Percentiles rank a stretch among this genome's conserved stretches.
These are phyloP conservation scores for Kalmusia sp. DNA, from an alignment of 2,329 filamentous ascomycete species.

Conservation along the genomic window DNA sequence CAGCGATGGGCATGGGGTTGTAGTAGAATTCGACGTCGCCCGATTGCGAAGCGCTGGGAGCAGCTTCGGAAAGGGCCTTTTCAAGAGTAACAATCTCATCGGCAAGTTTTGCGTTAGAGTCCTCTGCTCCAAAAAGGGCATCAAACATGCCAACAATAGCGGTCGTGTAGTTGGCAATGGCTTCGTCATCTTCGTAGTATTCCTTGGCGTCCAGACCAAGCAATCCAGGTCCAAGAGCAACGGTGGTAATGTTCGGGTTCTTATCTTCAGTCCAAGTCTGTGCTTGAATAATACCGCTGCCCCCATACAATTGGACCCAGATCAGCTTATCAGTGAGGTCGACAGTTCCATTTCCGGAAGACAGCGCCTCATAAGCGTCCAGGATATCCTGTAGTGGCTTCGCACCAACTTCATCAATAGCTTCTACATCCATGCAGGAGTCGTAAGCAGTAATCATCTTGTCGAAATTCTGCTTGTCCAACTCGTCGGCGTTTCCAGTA, in stretches of 20 bases:
- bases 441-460: constrained; percentile 68
- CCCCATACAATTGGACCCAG: constrained; percentile 52
- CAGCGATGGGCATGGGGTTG: constrained; percentile 64
- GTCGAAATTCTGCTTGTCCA: constrained; percentile 67
- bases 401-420: constrained; percentile 60
- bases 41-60: constrained; percentile 62
- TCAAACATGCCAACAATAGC: constrained; percentile 20
- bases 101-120: constrained; percentile 8
- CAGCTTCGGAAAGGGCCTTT: constrained; percentile 63
- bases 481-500: constrained; percentile 34
- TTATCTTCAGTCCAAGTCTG: neutral
- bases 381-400: constrained; percentile 63
- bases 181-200: constrained; percentile 26
- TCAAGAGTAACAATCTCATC: constrained; percentile 54
- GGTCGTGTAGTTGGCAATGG: constrained; percentile 34
- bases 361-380: constrained; percentile 33
- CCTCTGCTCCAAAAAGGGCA: constrained; percentile 3
- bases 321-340: constrained; percentile 52
- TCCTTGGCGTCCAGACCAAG: constrained; percentile 43
- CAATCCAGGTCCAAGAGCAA: constrained; percentile 53
- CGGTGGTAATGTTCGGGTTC: constrained; percentile 41
- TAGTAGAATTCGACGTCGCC: constrained; percentile 70
- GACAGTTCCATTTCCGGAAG: constrained; percentile 33
- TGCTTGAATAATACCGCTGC: constrained; percentile 7
- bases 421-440: constrained; percentile 67